Evolutionary conservation across 768 basidiomycete genomes (phyloP), one percentile per base, ranked within the genome.

Genomic region (Leccinum incarnatum): DNA sequence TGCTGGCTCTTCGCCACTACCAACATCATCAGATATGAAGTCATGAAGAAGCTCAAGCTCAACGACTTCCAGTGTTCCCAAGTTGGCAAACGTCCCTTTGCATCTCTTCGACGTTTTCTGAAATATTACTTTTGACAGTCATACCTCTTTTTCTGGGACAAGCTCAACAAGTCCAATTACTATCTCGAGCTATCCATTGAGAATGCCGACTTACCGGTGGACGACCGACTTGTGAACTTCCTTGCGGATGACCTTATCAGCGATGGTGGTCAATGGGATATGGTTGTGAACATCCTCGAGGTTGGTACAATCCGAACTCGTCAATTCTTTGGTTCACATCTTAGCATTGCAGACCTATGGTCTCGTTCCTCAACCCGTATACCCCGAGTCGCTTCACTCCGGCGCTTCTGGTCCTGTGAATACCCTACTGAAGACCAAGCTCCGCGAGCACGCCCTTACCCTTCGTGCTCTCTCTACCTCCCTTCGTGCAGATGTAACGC

Each of bases 1-100:
- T 98, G 95, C 77, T 98, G 96, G 95, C 79, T 97, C 8, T 98
- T 98, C 71, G 91, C 95, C 2, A 91, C 92, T 7, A 95, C 93
- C 61, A 93, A 93, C 72, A 83, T 93, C 25, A 78, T 94, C 59
- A 81, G 95, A 46, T 90, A 91, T 74, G 83, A 86, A 53, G 79
- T 95, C 63, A 91, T 93, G 85, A 89, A 89, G 80, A 85, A 85
- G 67, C 81, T 94, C 62, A 90, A 89, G 68, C 77, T 98, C 45
- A 86, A 83, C 59, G 91, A 96, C 45, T 96, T 98, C 75, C 86
- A 98, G 75, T 83, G 95, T 19, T 94, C 91, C 12, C 95, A 96
- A 79, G 89, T 85, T 47, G 25, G 78, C 67, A 21, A 32, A 40
- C 10, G 2, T 23, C 14, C 5, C 21, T 19, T n/a, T 27, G 11